Evolutionary conservation across 176 grass and related monocot genomes (phyloP).

Genomic region (Raddia guianensis): DNA sequence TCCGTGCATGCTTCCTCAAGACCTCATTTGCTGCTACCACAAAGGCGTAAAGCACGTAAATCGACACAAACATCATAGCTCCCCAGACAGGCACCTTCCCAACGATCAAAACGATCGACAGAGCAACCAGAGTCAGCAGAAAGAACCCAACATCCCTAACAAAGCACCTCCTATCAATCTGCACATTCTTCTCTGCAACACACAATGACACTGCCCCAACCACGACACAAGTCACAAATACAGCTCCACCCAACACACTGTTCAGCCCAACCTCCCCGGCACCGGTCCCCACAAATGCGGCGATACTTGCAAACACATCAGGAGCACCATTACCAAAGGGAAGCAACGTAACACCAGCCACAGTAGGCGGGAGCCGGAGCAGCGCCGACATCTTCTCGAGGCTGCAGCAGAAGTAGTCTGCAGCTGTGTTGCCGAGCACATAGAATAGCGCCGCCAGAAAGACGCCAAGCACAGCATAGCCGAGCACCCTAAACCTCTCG

Average conservation of each 20-base stretch:
- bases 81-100: slow-evolving; percentile 93
- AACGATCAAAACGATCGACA: slow-evolving; percentile 71
- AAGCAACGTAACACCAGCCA: slow-evolving; percentile 87
- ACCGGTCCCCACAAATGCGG: slow-evolving; percentile 73
- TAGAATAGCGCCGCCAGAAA: slow-evolving; percentile 88
- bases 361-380: slow-evolving; percentile 74
- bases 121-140: slow-evolving; percentile 57
- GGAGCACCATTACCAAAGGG: slow-evolving; percentile 96
- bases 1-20: slow-evolving; percentile 82
- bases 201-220: slow-evolving; percentile 77
- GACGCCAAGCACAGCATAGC: slow-evolving; percentile 64
- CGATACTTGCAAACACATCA: slow-evolving; percentile 96
- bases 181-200: slow-evolving; percentile 88
- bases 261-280: slow-evolving; percentile 92
- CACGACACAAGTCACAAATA: slow-evolving; percentile 95
- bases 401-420: slow-evolving; percentile 98
- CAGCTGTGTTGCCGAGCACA: slow-evolving; percentile 90
- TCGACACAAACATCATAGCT: slow-evolving; percentile 76
- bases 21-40: slow-evolving; percentile 92
- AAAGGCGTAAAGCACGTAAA: slow-evolving; percentile 88
- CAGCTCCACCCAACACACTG: slow-evolving; percentile 89
- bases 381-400: slow-evolving; percentile 90
- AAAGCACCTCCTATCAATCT: slow-evolving; percentile 90
- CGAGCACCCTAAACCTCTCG: slow-evolving; percentile 62
- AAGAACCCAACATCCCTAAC: slow-evolving; percentile 92